These are phyloP conservation scores for Saccharomyces hybrid DNA, from an alignment of 1,139 yeast species.

Conservation along the genomic window DNA sequence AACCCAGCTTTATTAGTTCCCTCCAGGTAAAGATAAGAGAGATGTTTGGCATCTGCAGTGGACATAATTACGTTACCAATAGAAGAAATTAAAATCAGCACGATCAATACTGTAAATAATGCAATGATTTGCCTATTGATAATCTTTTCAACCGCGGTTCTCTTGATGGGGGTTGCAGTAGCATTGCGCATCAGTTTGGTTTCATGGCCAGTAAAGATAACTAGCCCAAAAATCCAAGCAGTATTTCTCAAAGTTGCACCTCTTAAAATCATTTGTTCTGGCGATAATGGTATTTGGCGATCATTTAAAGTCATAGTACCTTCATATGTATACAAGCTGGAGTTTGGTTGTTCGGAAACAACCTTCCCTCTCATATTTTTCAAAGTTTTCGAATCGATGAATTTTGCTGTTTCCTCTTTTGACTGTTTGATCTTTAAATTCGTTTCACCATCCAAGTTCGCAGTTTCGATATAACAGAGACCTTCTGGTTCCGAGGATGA, in stretches of 20 bases:
- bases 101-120: conserved; percentile 69
- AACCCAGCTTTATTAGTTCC: conserved; percentile 62
- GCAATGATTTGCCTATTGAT: conserved; percentile 89
- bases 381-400: conserved; percentile 63
- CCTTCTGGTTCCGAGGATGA: conserved; percentile 98
- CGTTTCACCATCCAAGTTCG: conserved; percentile 96
- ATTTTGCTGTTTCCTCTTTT: conserved; percentile 62
- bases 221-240: conserved; percentile 91
- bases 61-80: conserved; percentile 79
- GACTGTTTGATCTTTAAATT: conserved; percentile 93
- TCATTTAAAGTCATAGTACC: conserved; percentile 68
- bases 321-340: conserved; percentile 89
- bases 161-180: conserved; percentile 93
- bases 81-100: conserved; percentile 71
- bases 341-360: conserved; percentile 86
- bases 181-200: conserved; percentile 98
- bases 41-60: conserved; percentile 43
- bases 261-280: conserved; percentile 84
- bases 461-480: conserved; percentile 92
- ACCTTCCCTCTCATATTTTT: conserved; percentile 48
- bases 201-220: conserved; percentile 94
- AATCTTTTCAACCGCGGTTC: conserved; percentile 94
- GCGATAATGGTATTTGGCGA: conserved; percentile 62
- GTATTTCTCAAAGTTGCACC: conserved; percentile 96
- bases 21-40: conserved; percentile 60